These are phyloP conservation scores for Sugiyamaella boreocaroliniensis DNA, from an alignment of 805 yeast genomes.

Conservation along the genomic window DNA sequence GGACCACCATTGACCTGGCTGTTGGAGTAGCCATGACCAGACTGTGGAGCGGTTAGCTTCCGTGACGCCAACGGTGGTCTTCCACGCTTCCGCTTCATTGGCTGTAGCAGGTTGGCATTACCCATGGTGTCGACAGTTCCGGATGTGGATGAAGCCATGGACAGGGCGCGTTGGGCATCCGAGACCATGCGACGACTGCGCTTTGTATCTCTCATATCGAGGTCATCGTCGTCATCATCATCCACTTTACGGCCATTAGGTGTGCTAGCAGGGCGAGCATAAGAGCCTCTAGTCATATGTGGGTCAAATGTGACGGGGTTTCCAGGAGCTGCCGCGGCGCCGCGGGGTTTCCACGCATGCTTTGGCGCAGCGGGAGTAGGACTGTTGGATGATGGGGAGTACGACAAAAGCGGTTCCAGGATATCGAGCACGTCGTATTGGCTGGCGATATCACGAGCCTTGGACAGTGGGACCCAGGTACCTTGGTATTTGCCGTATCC, in stretches of 20 bases:
- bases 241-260: neutral
- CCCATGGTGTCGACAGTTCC: neutral
- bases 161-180: neutral
- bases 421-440: conserved; percentile 57
- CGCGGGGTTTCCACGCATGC: conserved; percentile 31
- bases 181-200: neutral
- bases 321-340: conserved; percentile 16
- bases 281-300: neutral
- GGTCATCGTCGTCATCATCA: neutral
- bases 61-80: conserved; percentile 10
- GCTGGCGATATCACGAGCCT: conserved; percentile 62
- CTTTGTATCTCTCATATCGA: neutral
- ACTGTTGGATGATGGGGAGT: conserved; percentile 38
- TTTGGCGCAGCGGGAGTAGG: conserved; percentile 61
- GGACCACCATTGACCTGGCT: conserved; percentile 1
- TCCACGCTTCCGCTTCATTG: conserved; percentile 10
- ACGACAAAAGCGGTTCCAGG: conserved; percentile 61
- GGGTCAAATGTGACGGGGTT: conserved; percentile 7
- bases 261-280: neutral
- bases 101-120: neutral
- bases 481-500: conserved; percentile 97
- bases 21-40: neutral
- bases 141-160: neutral
- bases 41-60: neutral
- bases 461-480: conserved; percentile 85